Base-by-base conservation (phyloP, 2,329 filamentous ascomycete genomes). In the Fusarium sp. region DNA sequence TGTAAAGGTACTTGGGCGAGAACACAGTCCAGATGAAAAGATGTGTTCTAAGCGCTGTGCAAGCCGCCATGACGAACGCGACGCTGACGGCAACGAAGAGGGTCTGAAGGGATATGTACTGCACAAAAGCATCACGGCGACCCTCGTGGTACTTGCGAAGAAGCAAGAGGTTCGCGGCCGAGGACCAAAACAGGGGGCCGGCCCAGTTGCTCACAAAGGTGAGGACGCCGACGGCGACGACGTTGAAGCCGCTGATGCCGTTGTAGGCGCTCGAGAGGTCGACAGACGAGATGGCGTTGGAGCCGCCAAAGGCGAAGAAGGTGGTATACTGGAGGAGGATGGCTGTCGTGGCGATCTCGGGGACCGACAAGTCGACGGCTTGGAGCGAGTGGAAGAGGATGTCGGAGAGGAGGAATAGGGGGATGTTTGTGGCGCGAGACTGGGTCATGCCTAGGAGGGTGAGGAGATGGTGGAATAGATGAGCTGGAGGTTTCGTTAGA, bases 1-100 rank as follows among this genome's bases (percentile, higher is more conserved):
- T 94, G 82, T 97, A 99, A 75, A 99, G 84, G 82, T 95, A 98
- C 83, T 98, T 99, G 0, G 97, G 97, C 74, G 94, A 97, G 83
- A 99, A 99, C 13, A 99, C 97, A 1, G 96, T 98, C 97, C 97
- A 99, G 71, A 99, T 95, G 81, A 99, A 99, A 67, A 99, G 83
- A 86, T 99, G 97, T 34, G 94, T 95, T 75, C 96, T 87, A 80
- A 99, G 83, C 9, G 90, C 87, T 57, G 93, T 95, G 82, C 97
- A 99, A 18, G 96, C 95, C 16, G 89, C 90, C 96, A 98, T 98
- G 27, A 98, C 92, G 56, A 91, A 92, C 4, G 91, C 83, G 63
- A 94, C 83, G 73, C 91, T 91, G 1, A 86, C 85, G 1, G 93
- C 88, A 13, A 90, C 85, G 81, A 97, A 97, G 13, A 92, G 82